Percentiles rank a stretch among this genome's conserved stretches.
phyloP scores from a whole-genome alignment of 2,329 filamentous ascomycete species.

The Mycosphaerella sp. region DNA sequence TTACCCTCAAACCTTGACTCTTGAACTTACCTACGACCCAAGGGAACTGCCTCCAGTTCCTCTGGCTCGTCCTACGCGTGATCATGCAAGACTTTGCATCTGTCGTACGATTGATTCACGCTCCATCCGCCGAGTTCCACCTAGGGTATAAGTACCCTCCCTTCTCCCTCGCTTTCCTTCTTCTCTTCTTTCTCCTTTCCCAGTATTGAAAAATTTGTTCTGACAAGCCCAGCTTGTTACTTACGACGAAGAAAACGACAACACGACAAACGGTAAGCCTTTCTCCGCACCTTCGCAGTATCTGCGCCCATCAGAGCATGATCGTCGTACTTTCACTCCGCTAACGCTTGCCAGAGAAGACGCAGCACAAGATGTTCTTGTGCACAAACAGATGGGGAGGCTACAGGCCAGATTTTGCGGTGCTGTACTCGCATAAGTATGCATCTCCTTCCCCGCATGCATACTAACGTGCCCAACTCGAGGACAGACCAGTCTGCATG shows the following conservation, averaged over 20 bases:
- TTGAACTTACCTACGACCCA: no score
- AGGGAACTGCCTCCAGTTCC: no score
- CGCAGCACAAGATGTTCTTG: neutral
- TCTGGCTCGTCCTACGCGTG: no score
- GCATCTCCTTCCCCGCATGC: neutral
- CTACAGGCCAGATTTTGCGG: neutral
- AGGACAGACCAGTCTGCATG: no score
- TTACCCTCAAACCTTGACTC: no score
- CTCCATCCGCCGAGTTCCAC: neutral
- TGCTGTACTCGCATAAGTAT: neutral
- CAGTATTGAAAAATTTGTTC: neutral
- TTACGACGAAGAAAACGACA: neutral
- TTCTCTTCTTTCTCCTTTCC: neutral
- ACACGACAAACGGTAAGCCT: neutral
- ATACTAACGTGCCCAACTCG: neutral
- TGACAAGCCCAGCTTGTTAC: no score
- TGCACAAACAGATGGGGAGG: neutral
- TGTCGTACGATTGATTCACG: neutral
- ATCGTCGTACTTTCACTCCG: neutral
- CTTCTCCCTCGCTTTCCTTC: neutral
- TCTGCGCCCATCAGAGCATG: neutral
- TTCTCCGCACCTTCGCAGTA: neutral
- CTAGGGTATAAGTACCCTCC: neutral
- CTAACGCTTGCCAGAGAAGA: neutral
- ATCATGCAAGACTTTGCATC: no score